Evolutionary conservation across 225 moss, liverwort and hornwort species (phyloP).

Genomic region (Physcomitrellopsis africana): DNA sequence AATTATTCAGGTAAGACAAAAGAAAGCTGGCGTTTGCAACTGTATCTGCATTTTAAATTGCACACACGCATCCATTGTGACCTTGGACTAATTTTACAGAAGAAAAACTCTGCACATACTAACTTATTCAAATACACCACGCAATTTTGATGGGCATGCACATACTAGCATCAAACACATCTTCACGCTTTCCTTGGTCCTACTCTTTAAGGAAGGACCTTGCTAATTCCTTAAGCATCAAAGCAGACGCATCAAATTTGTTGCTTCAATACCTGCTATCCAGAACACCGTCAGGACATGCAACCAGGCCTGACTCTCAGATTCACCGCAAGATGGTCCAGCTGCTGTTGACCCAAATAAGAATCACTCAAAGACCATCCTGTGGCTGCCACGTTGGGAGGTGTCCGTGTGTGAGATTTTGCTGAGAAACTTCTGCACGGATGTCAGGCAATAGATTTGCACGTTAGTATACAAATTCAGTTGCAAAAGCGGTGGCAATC

Average conservation of each 20-base stretch:
- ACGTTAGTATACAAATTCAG: conserved; percentile 13
- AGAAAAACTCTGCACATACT: conserved; percentile 3
- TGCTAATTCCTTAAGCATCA: conserved; percentile 23
- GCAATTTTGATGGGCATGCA: conserved; percentile 32
- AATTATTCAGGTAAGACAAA: too few species aligned
- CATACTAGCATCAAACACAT: conserved; percentile 20
- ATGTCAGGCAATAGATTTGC: not conserved
- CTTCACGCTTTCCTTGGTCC: conserved; percentile 38
- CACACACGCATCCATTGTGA: conserved; percentile 7
- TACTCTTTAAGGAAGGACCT: conserved; percentile 8
- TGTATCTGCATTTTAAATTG: not conserved
- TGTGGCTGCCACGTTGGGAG: not conserved
- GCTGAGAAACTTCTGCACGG: not conserved
- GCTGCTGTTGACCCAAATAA: conserved; percentile 1
- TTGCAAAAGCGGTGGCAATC: not conserved
- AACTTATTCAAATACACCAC: conserved; percentile 7
- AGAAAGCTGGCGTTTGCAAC: too few species aligned
- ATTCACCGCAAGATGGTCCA: conserved; percentile 16
- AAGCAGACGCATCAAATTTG: conserved; percentile 25
- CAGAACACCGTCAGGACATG: conserved; percentile 12
- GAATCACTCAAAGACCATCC: conserved; percentile 6
- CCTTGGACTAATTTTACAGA: too few species aligned
- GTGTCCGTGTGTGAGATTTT: not conserved
- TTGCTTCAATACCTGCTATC: conserved; percentile 2
- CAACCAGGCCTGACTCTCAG: conserved; percentile 17